Evolutionary conservation across 176 grass and related monocot species (phyloP).

Genomic region (Oropetium thomaeum): DNA sequence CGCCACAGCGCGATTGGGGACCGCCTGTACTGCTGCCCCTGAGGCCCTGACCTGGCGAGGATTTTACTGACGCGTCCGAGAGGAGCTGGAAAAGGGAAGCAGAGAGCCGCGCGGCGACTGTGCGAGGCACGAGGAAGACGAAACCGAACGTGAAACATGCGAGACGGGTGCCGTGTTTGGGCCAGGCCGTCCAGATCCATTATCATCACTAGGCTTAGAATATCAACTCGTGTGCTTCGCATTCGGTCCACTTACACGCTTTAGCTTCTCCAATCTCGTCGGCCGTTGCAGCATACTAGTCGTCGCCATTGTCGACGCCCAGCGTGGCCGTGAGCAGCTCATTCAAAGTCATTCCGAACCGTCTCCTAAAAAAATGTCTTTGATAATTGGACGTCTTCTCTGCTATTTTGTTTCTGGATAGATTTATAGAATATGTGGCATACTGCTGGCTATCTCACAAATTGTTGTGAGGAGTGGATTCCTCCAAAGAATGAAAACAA

Average conservation of each 20-base stretch:
- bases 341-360: background rate
- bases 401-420: background rate
- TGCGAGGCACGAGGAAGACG: background rate
- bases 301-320: constrained; percentile 33
- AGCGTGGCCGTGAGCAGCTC: background rate
- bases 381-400: background rate
- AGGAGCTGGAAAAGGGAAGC: background rate
- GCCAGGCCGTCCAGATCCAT: background rate
- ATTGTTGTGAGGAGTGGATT: background rate
- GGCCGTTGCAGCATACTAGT: constrained; percentile 11
- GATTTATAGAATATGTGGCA: background rate
- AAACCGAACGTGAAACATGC: background rate
- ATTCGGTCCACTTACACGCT: no score
- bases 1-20: background rate
- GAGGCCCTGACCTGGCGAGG: no score
- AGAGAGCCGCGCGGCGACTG: background rate
- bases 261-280: background rate
- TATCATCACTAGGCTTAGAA: background rate
- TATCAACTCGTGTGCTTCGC: background rate
- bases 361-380: background rate
- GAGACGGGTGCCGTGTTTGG: no score
- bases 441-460: background rate
- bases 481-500: background rate
- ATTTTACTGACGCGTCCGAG: background rate
- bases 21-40: background rate